Evolutionary conservation across 345 rosid species (phyloP).

Genomic region (Corchorus olitorius): DNA sequence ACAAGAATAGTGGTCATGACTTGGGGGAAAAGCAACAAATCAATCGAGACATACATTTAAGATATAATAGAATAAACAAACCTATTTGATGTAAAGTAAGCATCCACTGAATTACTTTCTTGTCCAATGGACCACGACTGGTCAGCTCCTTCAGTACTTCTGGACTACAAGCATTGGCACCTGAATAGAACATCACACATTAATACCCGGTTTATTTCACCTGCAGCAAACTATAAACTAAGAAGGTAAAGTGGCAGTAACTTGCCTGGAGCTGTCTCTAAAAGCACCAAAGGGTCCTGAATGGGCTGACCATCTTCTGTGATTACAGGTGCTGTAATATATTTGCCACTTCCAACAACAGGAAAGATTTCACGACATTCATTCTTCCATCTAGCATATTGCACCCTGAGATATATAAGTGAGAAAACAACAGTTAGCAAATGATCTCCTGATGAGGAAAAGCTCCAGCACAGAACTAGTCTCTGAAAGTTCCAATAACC

Average conservation of each 20-base stretch:
- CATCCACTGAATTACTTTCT: conserved; percentile 87
- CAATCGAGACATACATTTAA: conserved; percentile 4
- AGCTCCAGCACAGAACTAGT: conserved; percentile 1
- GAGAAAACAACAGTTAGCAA: conserved; percentile 19
- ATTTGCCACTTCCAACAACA: conserved; percentile 83
- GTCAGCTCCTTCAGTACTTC: conserved; percentile 57
- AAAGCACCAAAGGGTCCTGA: conserved; percentile 74
- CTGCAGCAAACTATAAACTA: conserved; percentile 9
- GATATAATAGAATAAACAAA: conserved; percentile 33
- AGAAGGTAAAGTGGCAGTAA: conserved; percentile 27
- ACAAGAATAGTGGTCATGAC: neutral
- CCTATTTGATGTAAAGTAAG: conserved; percentile 95
- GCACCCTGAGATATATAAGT: conserved; percentile 44
- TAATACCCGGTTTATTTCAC: neutral
- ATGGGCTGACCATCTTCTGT: conserved; percentile 82
- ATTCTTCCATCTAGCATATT: conserved; percentile 79
- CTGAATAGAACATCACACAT: conserved; percentile 29
- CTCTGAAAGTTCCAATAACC: neutral
- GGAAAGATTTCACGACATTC: conserved; percentile 78
- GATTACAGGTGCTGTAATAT: conserved; percentile 87
- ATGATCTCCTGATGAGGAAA: conserved; percentile 9
- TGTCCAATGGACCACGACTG: conserved; percentile 60
- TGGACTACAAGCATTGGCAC: conserved; percentile 38
- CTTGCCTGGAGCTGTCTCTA: conserved; percentile 61
- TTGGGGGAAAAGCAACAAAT: neutral